Evolutionary conservation across 148 eudicot species (phyloP), one percentile per base, ranked within the genome.

Genomic region (Rhododendron griersonianum): DNA sequence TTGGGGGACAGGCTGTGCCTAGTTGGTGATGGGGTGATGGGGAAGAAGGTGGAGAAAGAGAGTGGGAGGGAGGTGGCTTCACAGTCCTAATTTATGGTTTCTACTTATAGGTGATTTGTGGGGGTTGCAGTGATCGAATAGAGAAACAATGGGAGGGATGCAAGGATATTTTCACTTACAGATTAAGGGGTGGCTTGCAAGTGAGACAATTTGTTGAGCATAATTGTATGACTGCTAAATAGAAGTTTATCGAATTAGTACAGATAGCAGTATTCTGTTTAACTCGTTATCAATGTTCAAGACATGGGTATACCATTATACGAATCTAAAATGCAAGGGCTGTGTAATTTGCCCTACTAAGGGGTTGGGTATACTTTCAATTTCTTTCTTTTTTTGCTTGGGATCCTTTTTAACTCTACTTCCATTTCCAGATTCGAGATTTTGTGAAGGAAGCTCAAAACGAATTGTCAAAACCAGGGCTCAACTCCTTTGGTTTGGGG

Each of bases 401-500:
- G 57, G 28, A 4, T 15, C 65, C 65, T 61, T 39, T 71, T 78
- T 48, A 80, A 28, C 21, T 10, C 76, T 80, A 44, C 4, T 80
- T 84, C 63, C 19, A 55, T 83, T 74, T 90, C 65, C 88, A 96
- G 99, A 95, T 95, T 81, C 92, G 95, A 63, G 99, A 95, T 81
- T 97, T 97, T 86, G 99, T 97, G 88, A 95, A 93, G 92, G 99
- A 95, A 91, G 96, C 92, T 85, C 88, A 93, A 79, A 86, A 86
- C 82, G 98, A 97, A 83, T 65, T 90, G 59, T 93, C 89, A 84
- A 95, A 93, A 87, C 94, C 96, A 19, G 94, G 95, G 13, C 92
- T 93, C 80, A 97, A 97, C 81, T 97, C 98, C 57, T 97, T 95
- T 89, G 99, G 99, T 47, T 91, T 95, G 85, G 98, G 99, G 87